Evolutionary conservation across 106 monocot genomes (phyloP).

Genomic region (Apostasia ramifera): DNA sequence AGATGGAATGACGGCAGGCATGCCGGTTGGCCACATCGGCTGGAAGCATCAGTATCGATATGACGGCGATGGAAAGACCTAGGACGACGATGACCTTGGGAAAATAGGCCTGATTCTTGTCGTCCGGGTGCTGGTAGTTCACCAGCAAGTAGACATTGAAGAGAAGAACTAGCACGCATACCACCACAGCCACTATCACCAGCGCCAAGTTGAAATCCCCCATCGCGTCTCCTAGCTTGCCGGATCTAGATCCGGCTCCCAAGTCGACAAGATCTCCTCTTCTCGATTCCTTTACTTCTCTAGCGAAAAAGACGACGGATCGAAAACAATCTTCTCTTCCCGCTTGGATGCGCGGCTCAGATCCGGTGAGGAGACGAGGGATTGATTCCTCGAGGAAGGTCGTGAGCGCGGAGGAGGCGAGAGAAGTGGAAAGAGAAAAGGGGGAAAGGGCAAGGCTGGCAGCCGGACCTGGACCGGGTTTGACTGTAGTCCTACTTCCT

Average conservation of each 20-base stretch:
- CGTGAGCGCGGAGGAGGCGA: not conserved
- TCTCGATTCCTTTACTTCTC: not conserved
- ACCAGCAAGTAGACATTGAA: slow-evolving; percentile 79
- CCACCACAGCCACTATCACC: slow-evolving; percentile 77
- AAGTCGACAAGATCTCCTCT: not conserved
- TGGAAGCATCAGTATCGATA: slow-evolving; percentile 97
- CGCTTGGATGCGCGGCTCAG: not conserved
- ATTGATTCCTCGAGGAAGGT: not conserved
- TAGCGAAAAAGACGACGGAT: not conserved
- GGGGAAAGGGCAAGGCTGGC: not conserved
- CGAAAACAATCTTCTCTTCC: not conserved
- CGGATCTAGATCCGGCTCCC: slow-evolving; percentile 15
- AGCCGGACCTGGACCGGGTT: not conserved
- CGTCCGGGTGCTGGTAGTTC: slow-evolving; percentile 97
- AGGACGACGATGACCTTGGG: slow-evolving; percentile 85
- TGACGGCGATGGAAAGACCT: slow-evolving; percentile 78
- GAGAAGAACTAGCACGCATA: slow-evolving; percentile 67
- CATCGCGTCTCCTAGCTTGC: slow-evolving; percentile 24
- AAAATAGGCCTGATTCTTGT: slow-evolving; percentile 92
- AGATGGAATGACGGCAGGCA: slow-evolving; percentile 75
- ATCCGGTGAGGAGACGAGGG: not conserved
- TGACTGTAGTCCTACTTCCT: not conserved
- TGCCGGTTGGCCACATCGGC: slow-evolving; percentile 90
- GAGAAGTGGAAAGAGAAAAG: not conserved
- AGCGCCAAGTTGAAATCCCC: slow-evolving; percentile 96